A percentile compares a stretch with the other conserved stretches of the same genome.
phyloP scores from a whole-genome alignment of 1,284 basidiomycete species.

The Ceratobasidium sp. region DNA sequence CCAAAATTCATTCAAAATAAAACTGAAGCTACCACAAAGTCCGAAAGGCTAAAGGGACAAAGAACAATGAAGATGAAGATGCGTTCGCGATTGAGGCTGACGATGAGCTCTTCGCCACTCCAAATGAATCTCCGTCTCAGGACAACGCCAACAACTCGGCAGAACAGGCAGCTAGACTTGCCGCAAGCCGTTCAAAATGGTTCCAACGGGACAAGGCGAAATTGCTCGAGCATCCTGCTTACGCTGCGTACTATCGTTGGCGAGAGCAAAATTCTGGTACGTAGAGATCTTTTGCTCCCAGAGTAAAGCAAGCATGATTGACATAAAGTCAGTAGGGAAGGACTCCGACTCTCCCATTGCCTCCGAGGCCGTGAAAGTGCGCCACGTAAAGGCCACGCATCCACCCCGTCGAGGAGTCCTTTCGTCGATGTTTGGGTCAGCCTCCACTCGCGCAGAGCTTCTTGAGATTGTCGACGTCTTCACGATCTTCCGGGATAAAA shows the following conservation, averaged over 20 bases:
- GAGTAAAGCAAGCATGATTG: not conserved
- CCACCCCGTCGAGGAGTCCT: constrained; percentile 12
- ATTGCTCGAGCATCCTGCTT: constrained; percentile 3
- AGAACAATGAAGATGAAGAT: constrained; percentile 11
- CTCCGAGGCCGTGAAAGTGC: not conserved
- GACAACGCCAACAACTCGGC: not conserved
- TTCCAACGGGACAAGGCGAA: not conserved
- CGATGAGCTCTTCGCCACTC: constrained; percentile 13
- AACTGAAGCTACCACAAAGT: not conserved
- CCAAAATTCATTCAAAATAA: too few relatives aligned
- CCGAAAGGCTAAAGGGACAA: not conserved
- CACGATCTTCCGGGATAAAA: constrained; percentile 23
- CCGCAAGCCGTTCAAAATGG: not conserved
- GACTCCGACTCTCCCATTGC: constrained; percentile 17
- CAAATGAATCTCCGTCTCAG: not conserved
- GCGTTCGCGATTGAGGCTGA: constrained; percentile 11
- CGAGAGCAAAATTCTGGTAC: constrained; percentile 34
- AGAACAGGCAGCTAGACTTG: not conserved
- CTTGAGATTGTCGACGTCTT: constrained; percentile 29
- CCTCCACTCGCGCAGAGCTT: constrained; percentile 30
- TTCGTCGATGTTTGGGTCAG: not conserved
- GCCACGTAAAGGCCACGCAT: constrained; percentile 9
- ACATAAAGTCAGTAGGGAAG: not conserved
- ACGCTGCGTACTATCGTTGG: constrained; percentile 9
- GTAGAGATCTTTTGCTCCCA: not conserved